Conservation (phyloP, 768 basidiomycete species). For the Auricularia cornea region DNA sequence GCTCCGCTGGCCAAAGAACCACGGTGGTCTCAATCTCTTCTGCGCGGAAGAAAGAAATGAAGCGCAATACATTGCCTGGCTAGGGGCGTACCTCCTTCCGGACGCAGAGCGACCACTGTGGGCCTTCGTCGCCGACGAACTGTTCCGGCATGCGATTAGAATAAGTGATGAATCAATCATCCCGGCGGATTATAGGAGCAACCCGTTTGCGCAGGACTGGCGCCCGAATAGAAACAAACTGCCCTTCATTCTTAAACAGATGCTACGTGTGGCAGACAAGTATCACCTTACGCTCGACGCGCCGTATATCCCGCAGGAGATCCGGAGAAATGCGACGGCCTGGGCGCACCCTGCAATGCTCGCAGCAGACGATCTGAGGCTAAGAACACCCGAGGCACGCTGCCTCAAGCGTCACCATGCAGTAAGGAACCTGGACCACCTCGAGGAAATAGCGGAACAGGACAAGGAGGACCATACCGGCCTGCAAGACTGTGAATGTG, state of each 20-base stretch:
- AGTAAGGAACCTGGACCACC: not conserved
- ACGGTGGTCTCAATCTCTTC: not conserved
- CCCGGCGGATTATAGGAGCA: not conserved
- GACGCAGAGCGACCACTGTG: constrained; percentile 2
- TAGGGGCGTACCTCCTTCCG: not conserved
- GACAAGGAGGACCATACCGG: not conserved
- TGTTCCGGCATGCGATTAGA: not conserved
- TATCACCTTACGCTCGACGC: not conserved
- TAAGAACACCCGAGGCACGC: not conserved
- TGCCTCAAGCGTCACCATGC: not conserved
- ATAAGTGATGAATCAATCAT: not conserved
- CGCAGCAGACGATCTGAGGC: not conserved
- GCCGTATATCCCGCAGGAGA: not conserved
- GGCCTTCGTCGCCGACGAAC: constrained; percentile 7
- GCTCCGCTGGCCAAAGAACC: not conserved
- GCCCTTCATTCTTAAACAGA: not conserved
- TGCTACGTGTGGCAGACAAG: not conserved
- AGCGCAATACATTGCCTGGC: constrained; percentile 11
- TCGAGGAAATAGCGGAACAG: not conserved
- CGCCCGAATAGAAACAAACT: not conserved
- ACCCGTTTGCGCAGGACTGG: not conserved
- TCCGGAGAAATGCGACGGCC: not conserved
- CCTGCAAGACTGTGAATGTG: not conserved
- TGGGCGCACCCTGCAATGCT: not conserved
- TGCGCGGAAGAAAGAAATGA: constrained; percentile 7